Evolutionary conservation across 2,329 filamentous ascomycete species (phyloP).

Genomic region (Cordyceps militaris): DNA sequence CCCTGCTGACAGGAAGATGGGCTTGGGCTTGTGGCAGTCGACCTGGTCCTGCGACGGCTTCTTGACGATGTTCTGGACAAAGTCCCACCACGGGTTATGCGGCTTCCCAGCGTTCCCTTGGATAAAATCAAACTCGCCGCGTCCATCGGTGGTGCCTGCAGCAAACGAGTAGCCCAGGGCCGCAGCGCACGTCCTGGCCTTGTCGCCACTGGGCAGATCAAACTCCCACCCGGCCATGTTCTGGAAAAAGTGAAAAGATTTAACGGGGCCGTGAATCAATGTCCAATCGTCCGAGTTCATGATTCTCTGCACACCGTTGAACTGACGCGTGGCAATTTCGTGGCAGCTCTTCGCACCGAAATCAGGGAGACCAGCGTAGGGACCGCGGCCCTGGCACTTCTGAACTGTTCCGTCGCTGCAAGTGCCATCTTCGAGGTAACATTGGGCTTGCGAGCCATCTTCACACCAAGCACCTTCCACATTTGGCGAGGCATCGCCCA

Average conservation of each 20-base stretch:
- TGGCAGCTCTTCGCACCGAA: conserved; percentile 67
- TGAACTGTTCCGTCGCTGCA: conserved; percentile 64
- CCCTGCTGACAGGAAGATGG: conserved; percentile 81
- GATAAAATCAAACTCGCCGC: conserved; percentile 86
- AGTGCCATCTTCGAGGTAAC: conserved; percentile 74
- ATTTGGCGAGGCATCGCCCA: conserved; percentile 87
- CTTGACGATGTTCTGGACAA: conserved; percentile 67
- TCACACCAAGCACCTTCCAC: conserved; percentile 84
- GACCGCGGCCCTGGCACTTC: conserved; percentile 67
- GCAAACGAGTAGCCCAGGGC: conserved; percentile 89
- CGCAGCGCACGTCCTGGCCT: conserved; percentile 71
- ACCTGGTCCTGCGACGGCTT: conserved; percentile 62
- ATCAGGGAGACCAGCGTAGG: conserved; percentile 59
- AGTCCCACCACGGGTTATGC: conserved; percentile 69
- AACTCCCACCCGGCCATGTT: conserved; percentile 75
- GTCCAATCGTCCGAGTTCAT: conserved; percentile 43
- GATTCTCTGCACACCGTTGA: conserved; percentile 43
- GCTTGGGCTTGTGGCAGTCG: conserved; percentile 72
- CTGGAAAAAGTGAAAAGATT: conserved; percentile 77
- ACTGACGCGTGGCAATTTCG: conserved; percentile 70
- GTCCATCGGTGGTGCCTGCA: conserved; percentile 85
- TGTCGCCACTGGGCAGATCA: conserved; percentile 61
- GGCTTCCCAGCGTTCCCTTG: conserved; percentile 73
- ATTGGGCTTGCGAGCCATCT: conserved; percentile 67
- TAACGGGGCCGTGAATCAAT: conserved; percentile 48